Conservation (phyloP, 1,139 yeast species). For the Suhomyces kunorum region DNA sequence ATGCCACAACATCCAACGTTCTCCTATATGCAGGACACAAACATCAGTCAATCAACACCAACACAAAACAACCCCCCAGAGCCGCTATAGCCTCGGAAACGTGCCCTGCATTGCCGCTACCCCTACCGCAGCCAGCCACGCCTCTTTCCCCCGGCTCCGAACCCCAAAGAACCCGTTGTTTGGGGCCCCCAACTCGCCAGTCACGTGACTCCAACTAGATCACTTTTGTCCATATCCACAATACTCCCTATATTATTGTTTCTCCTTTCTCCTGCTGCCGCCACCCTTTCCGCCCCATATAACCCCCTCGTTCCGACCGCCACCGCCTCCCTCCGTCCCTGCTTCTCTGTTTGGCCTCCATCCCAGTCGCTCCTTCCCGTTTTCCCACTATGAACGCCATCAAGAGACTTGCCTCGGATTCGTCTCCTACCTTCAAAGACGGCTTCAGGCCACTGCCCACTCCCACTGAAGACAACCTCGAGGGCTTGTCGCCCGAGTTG, state of each 20-base stretch:
- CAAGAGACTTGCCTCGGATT: slow-evolving; percentile 16
- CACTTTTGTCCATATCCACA: too few species aligned
- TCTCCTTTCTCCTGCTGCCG: not conserved
- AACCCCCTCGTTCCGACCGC: not conserved
- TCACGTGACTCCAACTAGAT: slow-evolving; percentile 1
- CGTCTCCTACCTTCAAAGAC: slow-evolving; percentile 15
- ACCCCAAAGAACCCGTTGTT: not conserved
- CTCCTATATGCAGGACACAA: not conserved
- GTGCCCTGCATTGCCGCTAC: not conserved
- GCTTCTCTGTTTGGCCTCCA: not conserved
- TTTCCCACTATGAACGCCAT: slow-evolving; percentile 17
- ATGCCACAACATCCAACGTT: slow-evolving; percentile 1
- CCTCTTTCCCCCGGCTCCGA: not conserved
- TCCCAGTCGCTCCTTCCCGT: slow-evolving; percentile 3
- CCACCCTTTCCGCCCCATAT: not conserved
- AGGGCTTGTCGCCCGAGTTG: slow-evolving; percentile 60
- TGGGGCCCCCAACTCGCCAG: not conserved
- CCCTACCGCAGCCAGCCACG: too few species aligned
- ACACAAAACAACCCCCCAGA: not conserved
- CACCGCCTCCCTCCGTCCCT: not conserved
- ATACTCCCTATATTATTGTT: too few species aligned
- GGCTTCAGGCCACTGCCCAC: not conserved
- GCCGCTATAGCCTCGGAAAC: not conserved
- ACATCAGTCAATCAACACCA: not conserved
- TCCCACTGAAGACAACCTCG: slow-evolving; percentile 11